phyloP scores from a whole-genome alignment of 73 alveolate genomes.

The Halteria grandinella region DNA sequence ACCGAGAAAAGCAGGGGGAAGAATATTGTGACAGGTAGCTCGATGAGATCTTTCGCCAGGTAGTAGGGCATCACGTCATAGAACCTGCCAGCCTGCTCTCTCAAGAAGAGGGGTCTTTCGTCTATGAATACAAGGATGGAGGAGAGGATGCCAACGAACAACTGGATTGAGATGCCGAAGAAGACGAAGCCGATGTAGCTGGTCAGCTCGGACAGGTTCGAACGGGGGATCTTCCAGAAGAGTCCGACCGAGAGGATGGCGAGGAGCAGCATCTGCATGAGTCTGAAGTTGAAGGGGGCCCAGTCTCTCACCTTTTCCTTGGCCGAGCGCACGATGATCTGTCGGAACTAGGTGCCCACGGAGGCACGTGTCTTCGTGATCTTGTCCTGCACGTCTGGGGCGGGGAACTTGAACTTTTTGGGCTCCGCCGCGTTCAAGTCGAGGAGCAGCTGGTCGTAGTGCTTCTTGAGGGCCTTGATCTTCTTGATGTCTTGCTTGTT shows the following conservation, averaged over 20 bases:
- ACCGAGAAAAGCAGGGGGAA: constrained; percentile 24
- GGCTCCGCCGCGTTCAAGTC: no score
- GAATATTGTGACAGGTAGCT: constrained; percentile 55
- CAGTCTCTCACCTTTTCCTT: neutral
- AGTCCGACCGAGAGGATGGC: constrained; percentile 55
- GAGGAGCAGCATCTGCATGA: constrained; percentile 59
- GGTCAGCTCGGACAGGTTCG: constrained; percentile 46
- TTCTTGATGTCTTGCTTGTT: constrained; percentile 1
- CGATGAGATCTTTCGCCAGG: constrained; percentile 66
- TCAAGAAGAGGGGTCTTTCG: constrained; percentile 75
- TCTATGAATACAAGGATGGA: constrained; percentile 53
- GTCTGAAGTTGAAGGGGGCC: constrained; percentile 7
- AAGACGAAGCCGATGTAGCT: constrained; percentile 61
- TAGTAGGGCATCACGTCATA: constrained; percentile 67
- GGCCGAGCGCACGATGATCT: neutral
- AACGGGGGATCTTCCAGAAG: constrained; percentile 52
- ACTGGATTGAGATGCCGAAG: constrained; percentile 51
- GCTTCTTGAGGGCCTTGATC: neutral
- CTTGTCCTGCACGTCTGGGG: no score
- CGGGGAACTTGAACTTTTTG: no score
- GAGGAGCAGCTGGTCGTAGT: neutral
- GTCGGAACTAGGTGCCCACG: neutral
- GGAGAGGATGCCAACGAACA: constrained; percentile 55
- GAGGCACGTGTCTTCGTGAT: no score
- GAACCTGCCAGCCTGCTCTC: constrained; percentile 70